These are phyloP conservation scores for Aspergillus funiculosus DNA, from an alignment of 495 filamentous ascomycete species.

Conservation along the genomic window DNA sequence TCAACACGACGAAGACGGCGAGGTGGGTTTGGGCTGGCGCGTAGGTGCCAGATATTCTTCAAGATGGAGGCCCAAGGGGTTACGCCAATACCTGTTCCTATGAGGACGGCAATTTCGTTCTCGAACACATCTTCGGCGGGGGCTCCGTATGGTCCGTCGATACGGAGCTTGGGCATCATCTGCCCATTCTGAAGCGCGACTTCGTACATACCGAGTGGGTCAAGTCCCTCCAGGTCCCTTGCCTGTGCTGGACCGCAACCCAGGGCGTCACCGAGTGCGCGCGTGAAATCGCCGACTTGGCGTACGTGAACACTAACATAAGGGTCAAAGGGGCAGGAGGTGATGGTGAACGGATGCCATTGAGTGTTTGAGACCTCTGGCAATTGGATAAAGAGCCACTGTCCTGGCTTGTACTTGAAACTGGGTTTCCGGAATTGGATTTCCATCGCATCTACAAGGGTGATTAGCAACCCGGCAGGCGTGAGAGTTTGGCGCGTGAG, in stretches of 20 bases:
- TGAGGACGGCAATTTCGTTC: slow-evolving; percentile 95
- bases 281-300: slow-evolving; percentile 95
- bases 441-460: slow-evolving; percentile 75
- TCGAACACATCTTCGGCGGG: slow-evolving; percentile 91
- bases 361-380: slow-evolving; percentile 81
- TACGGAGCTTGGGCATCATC: slow-evolving; percentile 77
- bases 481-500: neutral
- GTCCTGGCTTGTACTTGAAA: slow-evolving; percentile 97
- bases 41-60: slow-evolving; percentile 97
- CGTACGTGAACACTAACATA: slow-evolving; percentile 93
- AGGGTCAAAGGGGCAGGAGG: slow-evolving; percentile 90
- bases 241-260: slow-evolving; percentile 80
- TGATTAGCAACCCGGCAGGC: slow-evolving; percentile 24
- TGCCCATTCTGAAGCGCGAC: slow-evolving; percentile 92
- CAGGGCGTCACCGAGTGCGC: slow-evolving; percentile 80
- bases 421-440: slow-evolving; percentile 94
- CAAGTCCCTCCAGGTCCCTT: slow-evolving; percentile 80
- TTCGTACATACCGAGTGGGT: slow-evolving; percentile 96
- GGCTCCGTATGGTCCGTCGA: slow-evolving; percentile 95
- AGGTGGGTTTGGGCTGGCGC: slow-evolving; percentile 77
- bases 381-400: slow-evolving; percentile 95
- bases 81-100: slow-evolving; percentile 95
- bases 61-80: slow-evolving; percentile 97
- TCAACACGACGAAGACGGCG: slow-evolving; percentile 88
- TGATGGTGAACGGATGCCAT: slow-evolving; percentile 99